These are phyloP conservation scores for Colletotrichum sp. DNA, from an alignment of 2,329 filamentous ascomycete genomes.

Conservation along the genomic window DNA sequence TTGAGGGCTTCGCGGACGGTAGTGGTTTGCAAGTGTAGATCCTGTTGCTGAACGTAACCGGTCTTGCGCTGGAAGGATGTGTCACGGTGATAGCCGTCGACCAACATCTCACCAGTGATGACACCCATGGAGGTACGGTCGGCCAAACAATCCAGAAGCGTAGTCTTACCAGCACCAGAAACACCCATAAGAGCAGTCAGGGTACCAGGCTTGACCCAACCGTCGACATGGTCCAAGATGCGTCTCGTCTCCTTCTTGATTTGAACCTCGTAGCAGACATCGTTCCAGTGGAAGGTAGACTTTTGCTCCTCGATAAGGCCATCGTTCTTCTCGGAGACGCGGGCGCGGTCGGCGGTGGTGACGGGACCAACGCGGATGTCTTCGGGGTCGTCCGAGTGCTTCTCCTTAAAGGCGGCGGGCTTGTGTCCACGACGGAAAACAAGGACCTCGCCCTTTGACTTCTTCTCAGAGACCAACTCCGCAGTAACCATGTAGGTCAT, in stretches of 20 bases:
- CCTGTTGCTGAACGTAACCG: conserved; percentile 91
- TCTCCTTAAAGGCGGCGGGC: conserved; percentile 62
- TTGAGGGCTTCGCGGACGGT: conserved; percentile 88
- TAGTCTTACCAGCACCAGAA: conserved; percentile 93
- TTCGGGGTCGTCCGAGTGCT: conserved; percentile 66
- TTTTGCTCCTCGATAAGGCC: conserved; percentile 61
- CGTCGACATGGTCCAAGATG: conserved; percentile 85
- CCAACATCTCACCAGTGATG: conserved; percentile 81
- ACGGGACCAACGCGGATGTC: conserved; percentile 54
- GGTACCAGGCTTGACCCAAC: conserved; percentile 93
- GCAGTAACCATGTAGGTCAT: conserved; percentile 66
- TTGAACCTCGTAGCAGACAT: conserved; percentile 79
- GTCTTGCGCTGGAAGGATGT: conserved; percentile 90
- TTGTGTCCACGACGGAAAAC: conserved; percentile 75
- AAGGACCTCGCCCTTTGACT: conserved; percentile 79
- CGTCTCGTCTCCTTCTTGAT: conserved; percentile 79
- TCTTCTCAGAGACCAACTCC: conserved; percentile 69
- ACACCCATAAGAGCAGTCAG: conserved; percentile 91
- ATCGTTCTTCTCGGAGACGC: conserved; percentile 39
- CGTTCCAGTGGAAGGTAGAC: conserved; percentile 84
- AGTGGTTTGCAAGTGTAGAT: conserved; percentile 83
- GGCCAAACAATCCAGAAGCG: conserved; percentile 84
- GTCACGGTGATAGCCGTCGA: conserved; percentile 71
- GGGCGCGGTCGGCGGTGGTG: conserved; percentile 48
- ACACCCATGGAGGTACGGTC: conserved; percentile 89